These are phyloP conservation scores for Saccharomycopsis sp. DNA, from an alignment of 805 yeast species.

Conservation along the genomic window DNA sequence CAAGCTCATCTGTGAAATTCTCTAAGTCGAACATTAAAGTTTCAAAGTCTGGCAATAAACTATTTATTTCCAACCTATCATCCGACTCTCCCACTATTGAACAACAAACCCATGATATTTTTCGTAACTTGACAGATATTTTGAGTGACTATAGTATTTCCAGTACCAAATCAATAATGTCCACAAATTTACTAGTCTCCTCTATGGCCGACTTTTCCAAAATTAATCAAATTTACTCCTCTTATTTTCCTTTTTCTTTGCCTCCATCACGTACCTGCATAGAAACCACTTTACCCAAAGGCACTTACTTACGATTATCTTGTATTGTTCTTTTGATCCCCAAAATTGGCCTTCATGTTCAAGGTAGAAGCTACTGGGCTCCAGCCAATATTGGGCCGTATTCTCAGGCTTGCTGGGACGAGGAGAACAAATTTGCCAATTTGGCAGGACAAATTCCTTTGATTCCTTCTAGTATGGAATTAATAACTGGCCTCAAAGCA, in stretches of 20 bases:
- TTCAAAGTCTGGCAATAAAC: conserved; percentile 13
- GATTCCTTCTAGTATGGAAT: conserved; percentile 57
- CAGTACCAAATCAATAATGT: neutral
- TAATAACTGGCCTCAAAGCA: conserved; percentile 25
- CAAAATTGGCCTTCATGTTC: conserved; percentile 81
- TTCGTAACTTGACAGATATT: conserved; percentile 30
- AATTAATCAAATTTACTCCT: conserved; percentile 52
- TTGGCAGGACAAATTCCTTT: conserved; percentile 91
- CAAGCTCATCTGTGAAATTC: neutral
- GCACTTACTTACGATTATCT: conserved; percentile 43
- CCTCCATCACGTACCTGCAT: conserved; percentile 92
- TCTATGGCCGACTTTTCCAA: conserved; percentile 55
- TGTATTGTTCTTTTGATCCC: conserved; percentile 30
- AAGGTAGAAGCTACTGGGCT: conserved; percentile 95
- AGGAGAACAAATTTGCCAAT: conserved; percentile 38
- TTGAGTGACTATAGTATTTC: conserved; percentile 25
- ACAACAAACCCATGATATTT: conserved; percentile 40
- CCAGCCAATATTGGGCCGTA: conserved; percentile 98
- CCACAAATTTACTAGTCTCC: conserved; percentile 40
- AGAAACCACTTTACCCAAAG: conserved; percentile 39
- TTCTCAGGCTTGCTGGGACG: conserved; percentile 65
- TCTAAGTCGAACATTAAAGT: no score
- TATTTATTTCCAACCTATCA: conserved; percentile 36
- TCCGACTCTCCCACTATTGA: conserved; percentile 26
- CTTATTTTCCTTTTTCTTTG: conserved; percentile 43